Percentiles rank a stretch among this genome's conserved stretches.
Conservation (phyloP, 805 yeast species). For the Blastobotrys muscicola region DNA sequence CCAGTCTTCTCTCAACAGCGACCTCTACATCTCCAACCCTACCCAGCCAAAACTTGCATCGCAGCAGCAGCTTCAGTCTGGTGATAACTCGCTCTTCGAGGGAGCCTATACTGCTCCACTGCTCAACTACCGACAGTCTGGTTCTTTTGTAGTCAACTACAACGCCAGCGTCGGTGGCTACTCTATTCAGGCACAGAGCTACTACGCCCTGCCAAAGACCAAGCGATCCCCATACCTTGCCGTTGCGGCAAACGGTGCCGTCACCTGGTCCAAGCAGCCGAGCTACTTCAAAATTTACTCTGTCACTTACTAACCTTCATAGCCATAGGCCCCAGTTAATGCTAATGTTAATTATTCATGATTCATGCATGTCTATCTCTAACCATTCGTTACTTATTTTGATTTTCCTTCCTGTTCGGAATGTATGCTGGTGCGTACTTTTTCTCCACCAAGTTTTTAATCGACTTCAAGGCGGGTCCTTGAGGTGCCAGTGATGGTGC, state of each 20-base stretch:
- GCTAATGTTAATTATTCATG: no score
- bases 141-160: background rate
- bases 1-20: background rate
- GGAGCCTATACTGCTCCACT: background rate
- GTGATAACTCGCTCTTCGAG: background rate
- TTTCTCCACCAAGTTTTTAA: no score
- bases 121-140: background rate
- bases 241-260: background rate
- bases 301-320: slow-evolving; percentile 1
- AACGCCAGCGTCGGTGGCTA: background rate
- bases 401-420: no score
- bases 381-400: no score
- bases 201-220: background rate
- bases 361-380: no score
- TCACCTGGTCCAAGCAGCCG: background rate
- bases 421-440: no score
- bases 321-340: no score
- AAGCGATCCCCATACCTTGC: background rate
- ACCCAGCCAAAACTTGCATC: background rate
- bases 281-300: slow-evolving; percentile 2
- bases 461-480: no score
- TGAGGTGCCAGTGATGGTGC: no score
- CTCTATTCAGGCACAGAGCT: background rate
- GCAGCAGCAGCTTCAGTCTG: background rate
- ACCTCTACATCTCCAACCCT: background rate